A percentile compares a stretch with the other conserved stretches of the same genome.
These are phyloP conservation scores for Gorgonomyces haynaldii DNA, from an alignment of 192 early-diverging fungal species.

Conservation along the genomic window DNA sequence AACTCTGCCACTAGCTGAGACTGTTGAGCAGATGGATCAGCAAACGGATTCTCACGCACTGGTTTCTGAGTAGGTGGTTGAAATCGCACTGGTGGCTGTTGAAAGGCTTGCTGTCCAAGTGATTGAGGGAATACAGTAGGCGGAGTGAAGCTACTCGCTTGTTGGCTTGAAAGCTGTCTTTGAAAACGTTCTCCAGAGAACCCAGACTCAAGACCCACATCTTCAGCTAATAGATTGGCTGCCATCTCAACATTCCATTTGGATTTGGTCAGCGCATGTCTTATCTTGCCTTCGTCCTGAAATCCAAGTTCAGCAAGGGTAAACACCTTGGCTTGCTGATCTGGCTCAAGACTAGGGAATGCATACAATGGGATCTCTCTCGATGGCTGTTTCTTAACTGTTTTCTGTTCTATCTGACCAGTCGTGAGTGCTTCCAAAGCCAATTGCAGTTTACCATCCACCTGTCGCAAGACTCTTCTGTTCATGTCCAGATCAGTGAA, in stretches of 20 bases:
- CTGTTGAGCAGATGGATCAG: not conserved
- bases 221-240: constrained; percentile 11
- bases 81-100: too few species aligned
- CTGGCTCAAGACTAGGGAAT: not conserved
- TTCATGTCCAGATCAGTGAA: constrained; percentile 21
- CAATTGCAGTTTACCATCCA: constrained; percentile 13
- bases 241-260: constrained; percentile 20
- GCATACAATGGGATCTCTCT: not conserved
- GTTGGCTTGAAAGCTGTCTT: too few species aligned
- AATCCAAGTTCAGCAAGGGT: constrained; percentile 21
- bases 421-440: constrained; percentile 19
- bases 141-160: too few species aligned
- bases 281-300: constrained; percentile 17
- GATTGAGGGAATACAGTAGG: too few species aligned
- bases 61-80: too few species aligned
- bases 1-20: constrained; percentile 2
- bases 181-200: too few species aligned
- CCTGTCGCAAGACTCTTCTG: constrained; percentile 10
- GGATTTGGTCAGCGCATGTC: constrained; percentile 16
- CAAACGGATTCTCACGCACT: constrained; percentile 3
- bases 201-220: constrained; percentile 8
- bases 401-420: not conserved
- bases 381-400: not conserved
- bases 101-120: too few species aligned
- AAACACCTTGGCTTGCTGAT: constrained; percentile 11